Base-by-base conservation (phyloP, 371 early-diverging fungal species). In the Rhizopus stolonifer region DNA sequence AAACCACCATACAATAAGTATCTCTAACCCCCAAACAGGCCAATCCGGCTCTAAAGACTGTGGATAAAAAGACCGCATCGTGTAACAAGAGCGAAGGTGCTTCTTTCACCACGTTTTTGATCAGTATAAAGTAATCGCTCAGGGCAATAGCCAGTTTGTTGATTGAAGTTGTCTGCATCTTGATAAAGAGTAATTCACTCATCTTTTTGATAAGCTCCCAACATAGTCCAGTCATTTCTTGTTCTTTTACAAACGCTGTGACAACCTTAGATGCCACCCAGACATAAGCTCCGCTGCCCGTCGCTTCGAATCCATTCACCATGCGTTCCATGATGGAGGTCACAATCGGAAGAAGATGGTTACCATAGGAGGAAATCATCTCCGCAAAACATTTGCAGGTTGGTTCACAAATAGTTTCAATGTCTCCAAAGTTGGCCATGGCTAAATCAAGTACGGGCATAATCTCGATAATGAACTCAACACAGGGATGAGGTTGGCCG, bases 381-480 rank as follows among this genome's bases (percentile, higher is more conserved):
- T 72, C 75, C 26, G 80, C 83, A 68, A 91, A 80, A 44, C 84
- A 79, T 61, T 84, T 84, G 38, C 84, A 80, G 14, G 87, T 60
- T 3, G 84, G 78, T 56, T 87, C 87, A 13, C 86, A 79, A 0
- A 89, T 67, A 2, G 67, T 66, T 2, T 70, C 45, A 45, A 79
- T 69, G 14, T 62, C 77, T 0, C 84, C 83, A 45, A 80, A 76
- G 32, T 82, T 74, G 18, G 76, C 72, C 29, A 81, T 59, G 18
- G 85, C 68, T 19, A 76, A 47, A 19, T 82, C 84, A 74, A 80
- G 63, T 46, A 83, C 79, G 0, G 93, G 92, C 94, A 92, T 93
- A 22, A 94, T 64, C 46, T 90, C 83, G 39, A 78, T 72, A 34
- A 96, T 71, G 46, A 93, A 79, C 7, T 74, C 71, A 17, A 89